Base-by-base conservation (phyloP, 192 early-diverging fungal species). In the Coemansia guatemalensis region DNA sequence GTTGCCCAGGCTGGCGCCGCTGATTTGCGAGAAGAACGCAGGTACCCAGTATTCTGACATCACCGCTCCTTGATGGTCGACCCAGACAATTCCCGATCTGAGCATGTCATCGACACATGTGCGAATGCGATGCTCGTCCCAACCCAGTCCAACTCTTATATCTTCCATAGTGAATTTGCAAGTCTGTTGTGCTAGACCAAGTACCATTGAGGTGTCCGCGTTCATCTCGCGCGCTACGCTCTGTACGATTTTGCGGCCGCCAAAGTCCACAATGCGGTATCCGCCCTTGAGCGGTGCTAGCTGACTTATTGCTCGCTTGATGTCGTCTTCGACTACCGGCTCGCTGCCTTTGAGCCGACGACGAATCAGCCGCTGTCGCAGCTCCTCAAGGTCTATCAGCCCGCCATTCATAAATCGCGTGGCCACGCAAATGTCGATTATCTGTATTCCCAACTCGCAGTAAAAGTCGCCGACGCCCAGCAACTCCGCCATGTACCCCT, bases 381-480 rank as follows among this genome's bases (percentile, higher is more conserved):
- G 76, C 48, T 96, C 95, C 9, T 79, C 83, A 7, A 99, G 50
- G 20, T 93, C 94, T 61, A 96, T 92, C 22, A 99, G 77, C 3
- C 96, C 96, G 7, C 96, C 96, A 70, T 96, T 97, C 20, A 86
- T 65, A 25, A 85, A 85, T 50, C 95, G 68, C 2, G 93, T 95
- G 23, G 88, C 84, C 11, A 96, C 85, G 66, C 95, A 99, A 0
- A 92, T 87, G 55, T 95, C 93, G 48, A 90, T 90, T 32, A 96
- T 91, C 58, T 96, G 95, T n/a, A 98, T 88, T 0, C 88, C 92
- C 4, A 99, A 83, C 53, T 97, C 94, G 65, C 94, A 97, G 77
- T 99, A 99, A 79, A 99, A 99, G 70, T 97, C 95, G 17, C 95
- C 93, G 6, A 97, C 89, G 0, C 97, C 97, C 3, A 99, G 74